Base-by-base conservation (phyloP, 202 grass and related monocot genomes). In the Setaria italica region DNA sequence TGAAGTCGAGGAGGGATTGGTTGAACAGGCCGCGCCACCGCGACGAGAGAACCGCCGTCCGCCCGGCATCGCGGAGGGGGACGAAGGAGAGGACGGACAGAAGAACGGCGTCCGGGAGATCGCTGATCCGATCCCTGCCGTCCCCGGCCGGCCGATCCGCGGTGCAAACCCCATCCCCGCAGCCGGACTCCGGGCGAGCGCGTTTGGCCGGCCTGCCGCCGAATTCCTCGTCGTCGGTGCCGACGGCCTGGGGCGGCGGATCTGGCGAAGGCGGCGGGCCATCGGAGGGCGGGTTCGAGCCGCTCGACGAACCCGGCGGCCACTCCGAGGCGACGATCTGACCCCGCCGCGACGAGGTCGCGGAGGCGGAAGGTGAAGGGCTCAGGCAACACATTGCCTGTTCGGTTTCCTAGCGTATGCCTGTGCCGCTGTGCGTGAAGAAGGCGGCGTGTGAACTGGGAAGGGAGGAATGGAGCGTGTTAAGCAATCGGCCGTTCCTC, bases 11-110 rank as follows among this genome's bases (percentile, higher is more conserved):
- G 48, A 90, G 80, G 16, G 67, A 83, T 0, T 87, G 66, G 4
- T 86, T 74, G 80, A 90, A 90, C 50, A 90, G 79, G 59, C 51
- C 5, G n/a, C 74, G 84, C 88, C 88, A 90, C 68, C 88, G 88
- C 49, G 21, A 68, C 3, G 84, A 90, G 74, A 90, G 80, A 34
- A 67, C 59, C 7, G 60, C 54, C 48, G 84, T 87, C 1, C 84
- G 88, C 20, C 80, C 88, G 33, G 88, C 80, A 67, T 90, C 88
- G 58, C 74, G 79, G 67, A 90, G 75, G 11, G 88, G 74, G 10
- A 90, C 80, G 1, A 10, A 32, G 51, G 84, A 83, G 48, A 90
- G 88, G 80, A 90, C 33, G 4, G 84, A 78, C 15, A 90, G 73
- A 2, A 86, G 84, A 59, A 83, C 53, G 58, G 74, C 67, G 59